Base-by-base conservation (phyloP, 768 basidiomycete genomes). In the Termitomyces sp. region DNA sequence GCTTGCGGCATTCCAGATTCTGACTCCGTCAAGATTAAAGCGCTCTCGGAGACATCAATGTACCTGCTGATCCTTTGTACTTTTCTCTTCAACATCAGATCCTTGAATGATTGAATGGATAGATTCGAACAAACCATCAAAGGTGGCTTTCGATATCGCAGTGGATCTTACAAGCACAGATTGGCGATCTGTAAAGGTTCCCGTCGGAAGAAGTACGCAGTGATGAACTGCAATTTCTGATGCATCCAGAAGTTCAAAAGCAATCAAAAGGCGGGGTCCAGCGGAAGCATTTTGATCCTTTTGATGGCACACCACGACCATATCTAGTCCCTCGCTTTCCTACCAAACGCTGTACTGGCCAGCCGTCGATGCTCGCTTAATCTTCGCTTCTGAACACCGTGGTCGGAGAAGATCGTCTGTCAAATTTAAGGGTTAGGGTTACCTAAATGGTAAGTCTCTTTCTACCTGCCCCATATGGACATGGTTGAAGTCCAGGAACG, bases 401-500 rank as follows among this genome's bases (percentile, higher is more conserved):
- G 45, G 30, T 28, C 28, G 45, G 28, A n/a, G 28, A 46, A 28
- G 28, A 19, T n/a, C 28, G 32, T 17, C 42, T 21, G 3, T 3
- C 3, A 28, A 42, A 2, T 47, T 2, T 25, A 60, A 43, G 45
- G 65, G 61, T 64, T 64, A 62, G 60, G 61, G 59, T 50, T 56
- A 47, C 59, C 16, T 2, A 57, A 40, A 42, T 44, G 61, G 64
- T 46, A 59, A 63, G 54, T 52, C 44, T 41, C 30, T 52, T 49
- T 48, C 48, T 54, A 44, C 32, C 51, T 49, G 43, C 62, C 62
- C 34, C 41, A 59, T 63, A 45, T 58, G 61, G 61, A 48, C 56
- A 58, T 60, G 46, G 66, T 69, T 67, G 54, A 63, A 62, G 23
- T 66, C 63, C 63, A 69, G 66, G 65, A 59, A 67, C 66, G 45